These are phyloP conservation scores for Quercus mongolica DNA, from an alignment of 306 rosid species.

Conservation along the genomic window DNA sequence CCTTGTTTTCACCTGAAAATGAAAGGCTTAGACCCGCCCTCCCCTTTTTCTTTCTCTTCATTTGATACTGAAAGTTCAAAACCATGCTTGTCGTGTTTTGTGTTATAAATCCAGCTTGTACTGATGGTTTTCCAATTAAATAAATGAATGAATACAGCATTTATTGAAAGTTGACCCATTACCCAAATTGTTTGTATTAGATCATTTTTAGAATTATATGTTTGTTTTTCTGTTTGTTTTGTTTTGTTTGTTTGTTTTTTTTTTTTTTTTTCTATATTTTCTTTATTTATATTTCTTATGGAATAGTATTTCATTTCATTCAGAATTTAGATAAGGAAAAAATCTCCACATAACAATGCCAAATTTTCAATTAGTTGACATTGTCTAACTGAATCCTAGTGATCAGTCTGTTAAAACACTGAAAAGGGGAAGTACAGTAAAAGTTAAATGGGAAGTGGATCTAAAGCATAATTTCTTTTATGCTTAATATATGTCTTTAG, in stretches of 20 bases:
- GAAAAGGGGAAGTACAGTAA: background rate
- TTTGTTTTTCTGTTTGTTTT: background rate
- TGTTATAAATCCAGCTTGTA: too few relatives aligned
- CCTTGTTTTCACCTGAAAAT: background rate
- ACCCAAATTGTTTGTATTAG: background rate
- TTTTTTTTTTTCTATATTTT: too few relatives aligned
- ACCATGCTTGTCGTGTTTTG: too few relatives aligned
- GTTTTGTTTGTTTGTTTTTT: too few relatives aligned
- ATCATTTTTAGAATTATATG: background rate
- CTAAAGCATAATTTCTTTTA: background rate
- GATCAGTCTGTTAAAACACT: too few relatives aligned
- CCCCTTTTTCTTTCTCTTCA: background rate
- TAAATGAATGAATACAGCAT: too few relatives aligned
- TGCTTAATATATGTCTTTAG: background rate
- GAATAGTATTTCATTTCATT: too few relatives aligned
- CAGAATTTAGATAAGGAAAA: background rate
- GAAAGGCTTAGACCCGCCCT: too few relatives aligned
- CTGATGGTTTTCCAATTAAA: too few relatives aligned
- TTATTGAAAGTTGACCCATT: too few relatives aligned
- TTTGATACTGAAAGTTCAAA: background rate
- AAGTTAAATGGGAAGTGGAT: background rate
- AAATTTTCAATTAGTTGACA: background rate
- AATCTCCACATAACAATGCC: background rate
- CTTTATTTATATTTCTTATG: too few relatives aligned
- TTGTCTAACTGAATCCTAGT: background rate